Evolutionary conservation across 495 filamentous ascomycete genomes (phyloP).

Genomic region (Chlorociboria aeruginascens): DNA sequence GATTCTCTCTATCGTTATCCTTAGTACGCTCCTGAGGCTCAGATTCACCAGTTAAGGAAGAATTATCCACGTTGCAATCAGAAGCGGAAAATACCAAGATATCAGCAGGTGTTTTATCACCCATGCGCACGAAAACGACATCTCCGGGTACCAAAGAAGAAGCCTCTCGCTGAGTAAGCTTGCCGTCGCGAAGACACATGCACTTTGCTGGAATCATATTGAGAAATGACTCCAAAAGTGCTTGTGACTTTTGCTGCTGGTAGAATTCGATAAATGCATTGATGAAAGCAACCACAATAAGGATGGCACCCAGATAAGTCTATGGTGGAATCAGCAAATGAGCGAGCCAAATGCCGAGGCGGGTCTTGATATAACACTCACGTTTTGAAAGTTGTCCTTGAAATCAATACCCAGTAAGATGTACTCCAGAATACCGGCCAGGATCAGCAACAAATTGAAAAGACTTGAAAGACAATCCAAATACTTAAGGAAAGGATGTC

Average conservation of each 20-base stretch:
- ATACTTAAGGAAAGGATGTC: constrained; percentile 20
- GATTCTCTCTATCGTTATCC: constrained; percentile 21
- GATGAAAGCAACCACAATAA: constrained; percentile 21
- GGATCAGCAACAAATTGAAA: constrained; percentile 23
- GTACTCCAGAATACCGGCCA: constrained; percentile 23
- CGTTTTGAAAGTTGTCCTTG: constrained; percentile 24
- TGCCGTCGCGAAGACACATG: constrained; percentile 22
- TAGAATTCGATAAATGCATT: constrained; percentile 26
- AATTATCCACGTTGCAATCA: constrained; percentile 15
- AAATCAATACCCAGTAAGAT: constrained; percentile 22
- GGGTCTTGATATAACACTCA: constrained; percentile 6
- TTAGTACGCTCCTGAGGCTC: constrained; percentile 13
- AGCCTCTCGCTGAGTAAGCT: constrained; percentile 17
- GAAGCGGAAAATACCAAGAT: constrained; percentile 9
- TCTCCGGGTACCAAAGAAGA: constrained; percentile 12
- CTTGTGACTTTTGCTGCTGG: constrained; percentile 22
- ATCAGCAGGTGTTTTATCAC: constrained; percentile 14
- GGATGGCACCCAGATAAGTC: constrained; percentile 24
- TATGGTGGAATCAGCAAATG: constrained; percentile 10
- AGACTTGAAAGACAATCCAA: constrained; percentile 18
- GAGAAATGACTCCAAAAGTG: constrained; percentile 22
- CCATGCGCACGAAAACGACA: constrained; percentile 9
- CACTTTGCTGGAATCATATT: constrained; percentile 25
- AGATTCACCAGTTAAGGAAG: constrained; percentile 16
- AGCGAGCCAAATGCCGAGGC: background rate